Evolutionary conservation across 2,329 filamentous ascomycete species (phyloP), one percentile per base, ranked within the genome.

Genomic region (Paraphaeosphaeria minitans): DNA sequence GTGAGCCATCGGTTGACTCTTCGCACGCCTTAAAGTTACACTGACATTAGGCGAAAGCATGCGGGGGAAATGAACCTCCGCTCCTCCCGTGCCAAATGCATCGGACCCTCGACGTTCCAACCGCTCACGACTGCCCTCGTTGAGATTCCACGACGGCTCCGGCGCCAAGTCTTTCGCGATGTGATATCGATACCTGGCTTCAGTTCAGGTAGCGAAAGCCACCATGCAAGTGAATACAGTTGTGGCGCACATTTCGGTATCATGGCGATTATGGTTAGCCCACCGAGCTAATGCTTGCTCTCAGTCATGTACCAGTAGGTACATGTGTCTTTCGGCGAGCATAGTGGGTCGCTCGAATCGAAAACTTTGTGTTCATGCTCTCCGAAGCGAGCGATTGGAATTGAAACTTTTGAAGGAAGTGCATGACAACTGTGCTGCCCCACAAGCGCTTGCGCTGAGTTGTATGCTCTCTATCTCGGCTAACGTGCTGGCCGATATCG

Each of bases 401-500:
- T 10, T 57, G 53, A 57, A 59, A 43, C 16, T 54, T 50, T 56
- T 58, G 57, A 58, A 53, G 31, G 53, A 35, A 55, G 51, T 54
- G 50, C 47, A 45, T 10, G 16, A 57, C 31, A 51, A 45, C 53
- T 29, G 19, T 24, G 3, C 29, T 31, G 21, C 21, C 33, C 42
- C 50, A 43, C 53, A 48, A 42, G 14, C 57, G 50, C 31, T 29
- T 39, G 10, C 49, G 21, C 42, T 47, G 31, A 46, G 27, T 33
- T 47, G 29, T 49, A 39, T 39, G 41, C 55, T 41, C 50, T 41
- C 58, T 56, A 55, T 35, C 59, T 56, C 53, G 41, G 51, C 42
- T 24, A 45, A 24, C n/a, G 42, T 35, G 42, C 43, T 37, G 37
- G 52, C 62, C 62, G 64, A 66, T 62, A 59, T 65, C 60, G 64